These are phyloP conservation scores for Fremontodendron californicum DNA, from an alignment of 345 rosid species.

Conservation along the genomic window DNA sequence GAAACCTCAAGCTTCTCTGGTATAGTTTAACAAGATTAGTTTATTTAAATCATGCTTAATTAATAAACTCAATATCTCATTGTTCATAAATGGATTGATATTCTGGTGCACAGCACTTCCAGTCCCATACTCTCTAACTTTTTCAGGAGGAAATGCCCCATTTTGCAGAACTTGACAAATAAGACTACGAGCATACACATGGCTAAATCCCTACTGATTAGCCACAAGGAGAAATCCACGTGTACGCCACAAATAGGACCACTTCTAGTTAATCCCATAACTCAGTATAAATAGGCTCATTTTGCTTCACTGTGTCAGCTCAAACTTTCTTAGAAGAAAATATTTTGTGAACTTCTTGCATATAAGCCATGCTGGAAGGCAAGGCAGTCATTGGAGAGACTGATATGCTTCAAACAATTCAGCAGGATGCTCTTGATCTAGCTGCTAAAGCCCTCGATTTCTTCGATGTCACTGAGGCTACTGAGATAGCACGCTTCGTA, in stretches of 20 bases:
- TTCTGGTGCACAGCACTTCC: not conserved
- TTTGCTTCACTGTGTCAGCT: not conserved
- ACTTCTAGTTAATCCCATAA: constrained; percentile 1
- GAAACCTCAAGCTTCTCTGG: not conserved
- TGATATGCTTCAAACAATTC: constrained; percentile 80
- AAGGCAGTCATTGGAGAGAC: constrained; percentile 76
- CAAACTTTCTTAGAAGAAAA: not conserved
- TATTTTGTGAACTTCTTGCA: not conserved
- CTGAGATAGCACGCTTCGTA: constrained; percentile 70
- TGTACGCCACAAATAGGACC: not conserved
- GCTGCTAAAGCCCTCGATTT: constrained; percentile 80
- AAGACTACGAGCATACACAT: not conserved
- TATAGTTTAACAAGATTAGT: not conserved
- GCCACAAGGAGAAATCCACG: constrained; percentile 16
- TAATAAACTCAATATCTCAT: not conserved
- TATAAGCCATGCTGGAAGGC: constrained; percentile 67
- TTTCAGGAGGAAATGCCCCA: not conserved
- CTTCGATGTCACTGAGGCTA: constrained; percentile 67
- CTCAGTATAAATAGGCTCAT: not conserved
- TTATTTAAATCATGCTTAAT: not conserved
- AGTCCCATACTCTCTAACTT: not conserved
- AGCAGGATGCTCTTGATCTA: constrained; percentile 58
- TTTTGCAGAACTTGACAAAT: not conserved
- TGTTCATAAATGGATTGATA: not conserved
- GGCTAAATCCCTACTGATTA: not conserved